Base-by-base conservation (phyloP, 768 basidiomycete genomes). In the Tylopilus intermedius region DNA sequence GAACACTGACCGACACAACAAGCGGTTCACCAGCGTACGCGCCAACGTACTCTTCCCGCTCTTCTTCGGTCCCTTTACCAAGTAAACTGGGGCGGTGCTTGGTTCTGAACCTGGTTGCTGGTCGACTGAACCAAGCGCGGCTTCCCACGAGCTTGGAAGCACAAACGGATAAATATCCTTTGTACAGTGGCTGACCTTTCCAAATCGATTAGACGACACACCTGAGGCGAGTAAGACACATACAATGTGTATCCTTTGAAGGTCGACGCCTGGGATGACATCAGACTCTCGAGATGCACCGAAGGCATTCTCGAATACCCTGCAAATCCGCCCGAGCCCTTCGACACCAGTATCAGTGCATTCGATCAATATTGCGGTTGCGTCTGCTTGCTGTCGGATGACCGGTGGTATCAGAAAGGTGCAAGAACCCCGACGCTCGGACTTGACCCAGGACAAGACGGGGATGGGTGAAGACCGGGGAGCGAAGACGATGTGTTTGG, bases 31-130 rank as follows among this genome's bases (percentile, higher is more conserved):
- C 13, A 91, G 64, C 2, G 81, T 81, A 49, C 88, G 74, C 0
- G 88, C 82, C 61, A 97, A 87, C 0, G 90, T 91, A 55, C 92
- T 95, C 68, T 99, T 99, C 0, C 95, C 94, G 8, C 82, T 78
- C 46, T 89, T 84, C 68, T 90, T 94, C 1, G 89, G 80, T 1
- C 95, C 95, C 62, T 85, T 90, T 21, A 98, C 77, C 2, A 96
- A 63, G 55, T 76, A 84, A 0, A 86, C 70, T 0, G 71, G 64
- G 0, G 70, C 65, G 3, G 53, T 51, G 11, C 21, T 68, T 51
- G 42, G 61, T 50, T 47, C 61, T 7, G 33, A 49, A 8, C 50
- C 45, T 24, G 47, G 37, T 2, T 32, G n/a, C 33, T 49, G 27
- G 26, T 42, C 45, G n/a, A 51, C 35, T 3, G 44, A 56, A 22